Percentiles rank a stretch among this genome's conserved stretches.
phyloP scores from a whole-genome alignment of 345 rosid genomes.

The Brassica nigra region DNA sequence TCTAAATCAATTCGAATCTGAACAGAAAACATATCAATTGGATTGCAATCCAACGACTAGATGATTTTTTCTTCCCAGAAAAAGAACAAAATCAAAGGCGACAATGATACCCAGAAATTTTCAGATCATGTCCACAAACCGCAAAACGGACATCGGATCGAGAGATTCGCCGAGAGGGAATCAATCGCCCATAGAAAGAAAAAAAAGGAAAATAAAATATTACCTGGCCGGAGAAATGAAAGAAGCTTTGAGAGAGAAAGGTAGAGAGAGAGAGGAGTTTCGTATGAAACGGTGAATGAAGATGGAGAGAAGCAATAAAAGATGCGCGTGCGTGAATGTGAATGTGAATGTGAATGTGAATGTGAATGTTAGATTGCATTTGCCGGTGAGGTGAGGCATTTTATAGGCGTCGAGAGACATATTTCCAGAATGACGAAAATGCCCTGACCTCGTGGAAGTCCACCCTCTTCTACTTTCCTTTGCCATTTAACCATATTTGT shows the following conservation, averaged over 20 bases:
- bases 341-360: slow-evolving; percentile 13
- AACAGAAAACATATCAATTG: slow-evolving; percentile 31
- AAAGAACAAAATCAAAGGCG: neutral
- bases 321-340: slow-evolving; percentile 38
- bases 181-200: neutral
- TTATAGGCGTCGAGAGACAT: slow-evolving; percentile 31
- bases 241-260: slow-evolving; percentile 23
- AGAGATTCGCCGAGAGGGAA: neutral
- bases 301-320: neutral
- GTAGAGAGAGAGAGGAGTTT: slow-evolving; percentile 25
- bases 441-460: slow-evolving; percentile 33
- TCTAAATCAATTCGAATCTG: neutral
- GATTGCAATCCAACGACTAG: slow-evolving; percentile 10
- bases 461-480: slow-evolving; percentile 35
- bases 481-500: slow-evolving; percentile 28
- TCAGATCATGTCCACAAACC: slow-evolving; percentile 24
- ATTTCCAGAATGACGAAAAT: slow-evolving; percentile 21
- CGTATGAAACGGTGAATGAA: slow-evolving; percentile 46
- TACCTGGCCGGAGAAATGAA: slow-evolving; percentile 33
- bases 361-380: slow-evolving; percentile 32
- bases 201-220: neutral
- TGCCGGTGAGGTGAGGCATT: neutral
- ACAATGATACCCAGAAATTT: slow-evolving; percentile 12
- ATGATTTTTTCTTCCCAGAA: neutral
- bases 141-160: slow-evolving; percentile 34